Base-by-base conservation (phyloP, 768 basidiomycete species). In the Crassisporium funariophilum region DNA sequence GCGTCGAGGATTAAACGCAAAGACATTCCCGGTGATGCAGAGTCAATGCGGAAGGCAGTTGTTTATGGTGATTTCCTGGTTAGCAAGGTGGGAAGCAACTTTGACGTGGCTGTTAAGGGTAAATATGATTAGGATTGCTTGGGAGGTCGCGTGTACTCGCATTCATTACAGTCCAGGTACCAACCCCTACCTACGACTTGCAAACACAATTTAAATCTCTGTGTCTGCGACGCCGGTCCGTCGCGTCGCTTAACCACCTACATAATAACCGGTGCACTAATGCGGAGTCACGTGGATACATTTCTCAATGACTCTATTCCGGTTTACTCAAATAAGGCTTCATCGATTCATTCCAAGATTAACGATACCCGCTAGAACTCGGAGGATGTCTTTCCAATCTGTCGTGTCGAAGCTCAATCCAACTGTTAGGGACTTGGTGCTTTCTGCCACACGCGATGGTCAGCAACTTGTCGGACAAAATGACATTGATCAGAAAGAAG, bases 11-110 rank as follows among this genome's bases (percentile, higher is more conserved):
- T 77, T 50, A 54, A 36, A 47, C 53, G 54, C 20, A 49, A 57
- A 1, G 47, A 58, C n/a, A 10, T n/a, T n/a, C 10, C 11, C 29
- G 29, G n/a, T 11, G 49, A 33, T 8, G 24, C 24, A 21, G 38
- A 52, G 13, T 40, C 52, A 27, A 40, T 58, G 19, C 57, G 59
- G 9, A 67, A 75, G 35, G 67, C 82, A 0, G 74, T 86, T 1
- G 65, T 82, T 1, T 95, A 95, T 65, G 91, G 93, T 3, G 79
- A 91, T 4, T 94, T 91, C 63, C 68, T 95, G 50, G 43, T 81
- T 59, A 61, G 59, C 13, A 94, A 94, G 60, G 89, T 94, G 25
- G 77, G 75, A 8, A 77, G 64, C 36, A 94, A 93, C 60, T 94
- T 94, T 66, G 71, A 73, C 22, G 50, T 41, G 37, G 41, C 55